Base-by-base conservation (phyloP, 768 basidiomycete species). In the Kwoniella mangroviensis region DNA sequence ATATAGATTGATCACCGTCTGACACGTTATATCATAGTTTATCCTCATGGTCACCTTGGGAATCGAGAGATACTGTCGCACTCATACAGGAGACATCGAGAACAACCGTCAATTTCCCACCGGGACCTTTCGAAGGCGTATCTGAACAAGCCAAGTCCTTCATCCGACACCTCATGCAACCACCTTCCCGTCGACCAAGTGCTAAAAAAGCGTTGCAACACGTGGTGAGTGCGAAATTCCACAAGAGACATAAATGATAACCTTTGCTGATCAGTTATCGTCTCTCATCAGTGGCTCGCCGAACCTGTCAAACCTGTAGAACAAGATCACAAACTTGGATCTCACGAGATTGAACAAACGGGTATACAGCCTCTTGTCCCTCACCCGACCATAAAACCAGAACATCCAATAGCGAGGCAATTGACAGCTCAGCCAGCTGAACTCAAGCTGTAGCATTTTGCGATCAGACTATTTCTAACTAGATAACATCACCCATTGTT, bases 1-100 rank as follows among this genome's bases (percentile, higher is more conserved):
- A 10, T 26, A 28, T 15, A 17, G 40, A 19, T 54, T 13, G 52
- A 34, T 10, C 7, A 4, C 40, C 34, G 24, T 51, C 13, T 45
- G 6, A 53, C 10, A 45, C 19, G 56, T 53, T 45, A 19, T 26
- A 34, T 28, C 24, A 24, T 43, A 76, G 75, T 24, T 24, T 76
- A 55, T 73, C 75, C 7, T 69, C 75, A 9, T 76, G 73, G 42
- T 72, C 70, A 19, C 75, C 75, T 10, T 76, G 75, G 75, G 71
- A 70, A 24, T 68, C 72, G 4, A 58, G 42, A 24, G 65, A 72
- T n/a, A 72, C 70, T 19, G 56, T 69, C 42, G 53, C 67, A 1
- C 21, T 76, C 49, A 73, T 76, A 45, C 63, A 69, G 40, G 75
- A 76, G 58, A 74, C 72, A 3, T 67, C 71, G 21, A 55, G 52